phyloP scores from a whole-genome alignment of 129 eudicot species.

The Artemisia argyi region DNA sequence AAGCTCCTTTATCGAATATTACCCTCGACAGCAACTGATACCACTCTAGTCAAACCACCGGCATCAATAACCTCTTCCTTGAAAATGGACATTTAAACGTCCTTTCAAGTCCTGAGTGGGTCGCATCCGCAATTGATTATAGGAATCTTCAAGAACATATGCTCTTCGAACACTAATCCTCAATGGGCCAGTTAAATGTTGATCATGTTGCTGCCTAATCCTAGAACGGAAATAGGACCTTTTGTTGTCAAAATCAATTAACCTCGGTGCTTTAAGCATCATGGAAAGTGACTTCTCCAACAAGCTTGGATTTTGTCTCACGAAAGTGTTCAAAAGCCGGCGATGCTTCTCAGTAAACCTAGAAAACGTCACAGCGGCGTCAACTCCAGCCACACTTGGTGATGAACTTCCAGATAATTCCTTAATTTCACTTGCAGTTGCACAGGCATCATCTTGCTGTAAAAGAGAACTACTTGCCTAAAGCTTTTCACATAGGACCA shows the following conservation, averaged over 20 bases:
- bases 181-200: constrained; percentile 80
- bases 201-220: constrained; percentile 96
- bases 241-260: constrained; percentile 96
- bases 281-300: constrained; percentile 91
- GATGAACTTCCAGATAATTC: too few relatives aligned
- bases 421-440: too few relatives aligned
- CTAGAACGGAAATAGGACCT: constrained; percentile 91
- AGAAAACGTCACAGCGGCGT: constrained; percentile 69
- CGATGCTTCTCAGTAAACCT: constrained; percentile 96
- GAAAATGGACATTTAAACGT: too few relatives aligned
- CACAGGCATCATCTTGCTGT: too few relatives aligned
- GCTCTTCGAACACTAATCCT: too few relatives aligned
- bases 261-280: constrained; percentile 93
- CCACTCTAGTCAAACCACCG: too few relatives aligned
- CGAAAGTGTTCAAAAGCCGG: constrained; percentile 86
- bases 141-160: too few relatives aligned
- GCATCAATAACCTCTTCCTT: too few relatives aligned
- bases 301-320: constrained; percentile 89
- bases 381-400: constrained; percentile 43
- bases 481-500: constrained; percentile 89
- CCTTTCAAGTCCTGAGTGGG: too few relatives aligned
- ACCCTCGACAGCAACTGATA: too few relatives aligned
- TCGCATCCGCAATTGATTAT: too few relatives aligned
- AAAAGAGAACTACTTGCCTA: constrained; percentile 70
- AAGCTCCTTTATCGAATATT: too few relatives aligned